A percentile compares a stretch with the other conserved stretches of the same genome.
phyloP scores from a whole-genome alignment of 2,329 filamentous ascomycete species.

The Diplocarpon rosae region DNA sequence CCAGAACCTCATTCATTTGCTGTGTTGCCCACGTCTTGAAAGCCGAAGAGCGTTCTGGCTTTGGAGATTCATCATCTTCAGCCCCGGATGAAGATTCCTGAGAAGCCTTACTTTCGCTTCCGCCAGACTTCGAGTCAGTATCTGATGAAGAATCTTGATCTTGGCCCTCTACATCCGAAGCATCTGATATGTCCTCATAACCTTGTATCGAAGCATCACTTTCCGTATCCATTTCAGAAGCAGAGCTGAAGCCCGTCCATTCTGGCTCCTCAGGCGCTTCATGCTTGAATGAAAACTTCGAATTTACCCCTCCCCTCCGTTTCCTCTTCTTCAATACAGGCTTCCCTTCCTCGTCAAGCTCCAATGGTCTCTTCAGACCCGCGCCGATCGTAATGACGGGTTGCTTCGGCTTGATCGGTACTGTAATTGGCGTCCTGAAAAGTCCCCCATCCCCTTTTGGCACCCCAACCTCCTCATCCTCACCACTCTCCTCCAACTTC shows the following conservation, averaged over 20 bases:
- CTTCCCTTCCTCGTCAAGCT: conserved; percentile 62
- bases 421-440: conserved; percentile 8
- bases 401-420: conserved; percentile 5
- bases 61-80: conserved; percentile 26
- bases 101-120: conserved; percentile 19
- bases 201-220: conserved; percentile 24
- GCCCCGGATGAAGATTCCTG: conserved; percentile 23
- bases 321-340: conserved; percentile 78
- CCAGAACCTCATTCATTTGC: conserved; percentile 74
- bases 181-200: conserved; percentile 27
- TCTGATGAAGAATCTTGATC: conserved; percentile 8
- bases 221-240: conserved; percentile 30
- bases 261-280: conserved; percentile 37
- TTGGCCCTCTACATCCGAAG: conserved; percentile 24
- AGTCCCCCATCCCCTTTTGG: conserved; percentile 4
- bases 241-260: conserved; percentile 52
- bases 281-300: conserved; percentile 41
- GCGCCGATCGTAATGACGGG: conserved; percentile 43
- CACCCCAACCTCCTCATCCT: conserved; percentile 16
- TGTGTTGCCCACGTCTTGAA: conserved; percentile 92
- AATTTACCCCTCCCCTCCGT: conserved; percentile 51
- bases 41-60: conserved; percentile 42
- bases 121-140: conserved; percentile 12
- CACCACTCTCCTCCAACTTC: conserved; percentile 21
- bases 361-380: conserved; percentile 78